Conservation (phyloP, 352 stramenopile genomes). For the Phytopythium aichiense region DNA sequence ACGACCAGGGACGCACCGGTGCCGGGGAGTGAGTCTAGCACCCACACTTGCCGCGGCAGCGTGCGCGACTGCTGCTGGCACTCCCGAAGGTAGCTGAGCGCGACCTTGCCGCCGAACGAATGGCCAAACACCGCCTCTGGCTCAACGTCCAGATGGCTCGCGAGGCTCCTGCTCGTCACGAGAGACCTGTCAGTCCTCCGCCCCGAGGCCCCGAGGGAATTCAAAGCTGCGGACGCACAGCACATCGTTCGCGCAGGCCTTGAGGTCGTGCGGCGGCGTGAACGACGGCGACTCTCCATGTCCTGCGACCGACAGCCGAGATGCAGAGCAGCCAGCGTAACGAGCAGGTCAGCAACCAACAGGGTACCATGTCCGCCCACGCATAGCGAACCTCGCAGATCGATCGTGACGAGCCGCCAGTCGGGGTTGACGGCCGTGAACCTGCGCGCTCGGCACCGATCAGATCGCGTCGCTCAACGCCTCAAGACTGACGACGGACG, state of each 20-base stretch:
- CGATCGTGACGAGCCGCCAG: conserved; percentile 62
- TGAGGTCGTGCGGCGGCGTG: conserved; percentile 48
- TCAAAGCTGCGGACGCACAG: conserved; percentile 29
- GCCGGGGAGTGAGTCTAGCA: conserved; percentile 67
- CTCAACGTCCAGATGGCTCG: conserved; percentile 42
- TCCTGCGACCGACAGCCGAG: conserved; percentile 16
- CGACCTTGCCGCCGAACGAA: conserved; percentile 80
- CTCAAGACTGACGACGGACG: neutral
- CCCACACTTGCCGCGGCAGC: conserved; percentile 56
- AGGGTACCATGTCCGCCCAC: no score
- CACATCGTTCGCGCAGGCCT: conserved; percentile 64
- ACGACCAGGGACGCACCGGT: conserved; percentile 29
- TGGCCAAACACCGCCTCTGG: conserved; percentile 66
- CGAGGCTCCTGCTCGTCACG: conserved; percentile 34
- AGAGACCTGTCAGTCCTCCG: neutral
- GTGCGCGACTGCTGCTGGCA: conserved; percentile 36
- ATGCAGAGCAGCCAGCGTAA: neutral
- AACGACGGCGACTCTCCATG: conserved; percentile 78
- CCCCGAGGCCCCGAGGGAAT: neutral
- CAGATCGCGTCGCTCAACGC: no score
- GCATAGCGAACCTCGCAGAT: conserved; percentile 49
- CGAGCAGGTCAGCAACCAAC: no score
- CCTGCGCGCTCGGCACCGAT: conserved; percentile 13
- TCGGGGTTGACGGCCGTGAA: conserved; percentile 59
- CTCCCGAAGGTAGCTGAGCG: conserved; percentile 58